A percentile compares a stretch with the other conserved stretches of the same genome.
Evolutionary conservation across 192 early-diverging fungal species (phyloP).

Genomic region (Gonapodya prolifera): DNA sequence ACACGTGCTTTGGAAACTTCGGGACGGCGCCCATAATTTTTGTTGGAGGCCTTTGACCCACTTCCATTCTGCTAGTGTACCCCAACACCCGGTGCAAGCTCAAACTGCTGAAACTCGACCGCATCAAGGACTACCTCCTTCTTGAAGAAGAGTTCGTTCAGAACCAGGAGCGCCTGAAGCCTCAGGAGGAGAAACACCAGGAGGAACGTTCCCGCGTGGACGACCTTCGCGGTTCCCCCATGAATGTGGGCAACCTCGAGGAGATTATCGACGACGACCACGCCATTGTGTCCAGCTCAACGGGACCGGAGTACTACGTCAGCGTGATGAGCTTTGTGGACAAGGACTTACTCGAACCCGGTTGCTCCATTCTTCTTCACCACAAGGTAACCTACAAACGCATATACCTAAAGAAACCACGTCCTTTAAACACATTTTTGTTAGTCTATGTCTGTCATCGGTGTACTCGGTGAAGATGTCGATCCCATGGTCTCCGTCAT

Average conservation of each 20-base stretch:
- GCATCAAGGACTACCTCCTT: constrained; percentile 96
- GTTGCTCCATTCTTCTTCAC: constrained; percentile 88
- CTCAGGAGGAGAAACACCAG: constrained; percentile 84
- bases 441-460: constrained; percentile 74
- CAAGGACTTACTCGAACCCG: constrained; percentile 95
- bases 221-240: constrained; percentile 90
- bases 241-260: constrained; percentile 90
- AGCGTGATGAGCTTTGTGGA: constrained; percentile 97
- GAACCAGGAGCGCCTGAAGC: constrained; percentile 96
- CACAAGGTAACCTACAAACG: constrained; percentile 48
- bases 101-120: constrained; percentile 92
- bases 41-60: no score
- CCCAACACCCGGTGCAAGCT: constrained; percentile 94
- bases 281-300: constrained; percentile 85
- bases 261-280: constrained; percentile 99
- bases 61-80: constrained; percentile 50
- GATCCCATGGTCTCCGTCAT: constrained; percentile 99
- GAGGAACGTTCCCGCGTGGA: constrained; percentile 93
- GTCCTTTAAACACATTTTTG: constrained; percentile 13
- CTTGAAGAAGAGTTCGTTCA: constrained; percentile 99
- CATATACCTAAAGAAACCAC: not conserved
- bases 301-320: constrained; percentile 95
- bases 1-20: no score
- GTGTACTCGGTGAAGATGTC: constrained; percentile 86
- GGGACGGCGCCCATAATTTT: constrained; percentile 2